Conservation (phyloP, 345 rosid genomes). For the Populus euphratica region DNA sequence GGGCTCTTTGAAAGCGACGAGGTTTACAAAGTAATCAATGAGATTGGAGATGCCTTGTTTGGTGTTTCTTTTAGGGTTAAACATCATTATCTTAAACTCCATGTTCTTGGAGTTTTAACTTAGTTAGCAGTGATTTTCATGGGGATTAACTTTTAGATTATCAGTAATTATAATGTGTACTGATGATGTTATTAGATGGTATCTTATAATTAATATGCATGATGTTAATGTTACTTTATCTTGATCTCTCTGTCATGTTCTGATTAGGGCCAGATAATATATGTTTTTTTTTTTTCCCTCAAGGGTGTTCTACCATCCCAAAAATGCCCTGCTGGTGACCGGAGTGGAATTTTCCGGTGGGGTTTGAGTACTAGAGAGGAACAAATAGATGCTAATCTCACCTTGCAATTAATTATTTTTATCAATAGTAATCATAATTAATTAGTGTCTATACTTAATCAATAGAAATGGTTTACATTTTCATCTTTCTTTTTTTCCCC, state of each 20-base stretch:
- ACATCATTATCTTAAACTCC: neutral
- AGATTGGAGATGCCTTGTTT: neutral
- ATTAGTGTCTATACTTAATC: too few relatives aligned
- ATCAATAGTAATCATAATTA: neutral
- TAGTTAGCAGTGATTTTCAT: too few relatives aligned
- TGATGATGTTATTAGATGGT: neutral
- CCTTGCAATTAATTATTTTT: neutral
- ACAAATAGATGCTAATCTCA: too few relatives aligned
- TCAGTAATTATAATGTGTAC: too few relatives aligned
- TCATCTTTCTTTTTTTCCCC: neutral
- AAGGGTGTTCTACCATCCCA: neutral
- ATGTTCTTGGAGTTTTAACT: neutral
- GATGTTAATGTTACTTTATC: neutral
- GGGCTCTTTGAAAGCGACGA: neutral
- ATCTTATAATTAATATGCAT: neutral
- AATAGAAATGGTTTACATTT: neutral
- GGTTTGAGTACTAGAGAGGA: neutral
- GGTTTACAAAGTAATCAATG: neutral
- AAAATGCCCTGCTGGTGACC: neutral
- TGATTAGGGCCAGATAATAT: too few relatives aligned
- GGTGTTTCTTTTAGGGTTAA: neutral
- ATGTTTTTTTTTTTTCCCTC: too few relatives aligned
- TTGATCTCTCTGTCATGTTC: neutral
- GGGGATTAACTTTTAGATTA: too few relatives aligned
- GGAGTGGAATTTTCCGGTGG: neutral